Base-by-base conservation (phyloP, 164 flowering plant species). In the Vitis rupestris region DNA sequence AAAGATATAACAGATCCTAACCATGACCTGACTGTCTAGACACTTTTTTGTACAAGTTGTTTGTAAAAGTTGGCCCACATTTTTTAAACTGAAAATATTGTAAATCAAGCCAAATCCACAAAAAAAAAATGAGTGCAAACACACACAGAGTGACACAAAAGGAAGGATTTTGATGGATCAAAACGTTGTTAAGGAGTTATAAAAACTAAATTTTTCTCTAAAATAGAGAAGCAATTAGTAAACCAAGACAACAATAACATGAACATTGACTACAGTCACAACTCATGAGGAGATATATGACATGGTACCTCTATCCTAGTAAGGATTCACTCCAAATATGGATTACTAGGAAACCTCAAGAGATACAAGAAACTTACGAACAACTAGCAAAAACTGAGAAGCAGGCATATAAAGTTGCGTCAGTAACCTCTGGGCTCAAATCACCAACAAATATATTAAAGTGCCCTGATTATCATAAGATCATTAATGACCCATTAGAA, bases 341-440 rank as follows among this genome's bases (percentile, higher is more conserved):
- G 44, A 3, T 4, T 37, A 37, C 56, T 17, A 13, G 1, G 13
- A 60, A 58, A 4, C 4, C 58, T 16, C 29, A 10, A 53, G 17
- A 56, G 11, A 16, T 17, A 8, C 11, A 48, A 50, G 55, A 15
- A 51, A 63, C 98, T 95, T 87, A 95, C 99, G 99, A 95, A 79
- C 98, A 93, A 85, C 84, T 90, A 61, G 92, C 82, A 77, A 87
- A 95, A 70, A 86, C 97, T 71, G 99, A 90, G 78, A 95, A 95
- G 79, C 92, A 87, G 17, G 94, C 94, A 89, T 75, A 95, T 72
- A 95, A 77, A 60, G 92, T 87, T n/a, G 99, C 97, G 83, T 95
- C 99, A 19, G 99, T 93, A 79, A 95, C 94, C 82, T 95, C 99
- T 50, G 99, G 93, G 74, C 97, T 88, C 54, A 95, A 92, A 82